Base-by-base conservation (phyloP, 208 protist species). In the Leishmania tarentolae region DNA sequence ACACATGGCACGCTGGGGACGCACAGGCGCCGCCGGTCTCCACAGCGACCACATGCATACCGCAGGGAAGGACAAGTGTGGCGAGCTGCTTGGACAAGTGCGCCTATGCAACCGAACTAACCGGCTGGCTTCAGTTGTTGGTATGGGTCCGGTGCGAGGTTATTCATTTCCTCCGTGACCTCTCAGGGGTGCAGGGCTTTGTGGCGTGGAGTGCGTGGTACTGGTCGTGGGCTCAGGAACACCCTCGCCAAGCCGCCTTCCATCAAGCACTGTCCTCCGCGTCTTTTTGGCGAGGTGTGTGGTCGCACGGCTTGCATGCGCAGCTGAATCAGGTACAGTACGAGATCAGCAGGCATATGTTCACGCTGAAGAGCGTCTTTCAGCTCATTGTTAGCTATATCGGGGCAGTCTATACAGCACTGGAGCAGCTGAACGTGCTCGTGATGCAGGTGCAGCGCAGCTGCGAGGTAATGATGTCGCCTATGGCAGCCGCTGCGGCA, bases 201-300 rank as follows among this genome's bases (percentile, higher is more conserved):
- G 81, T 93, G 7, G 85, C 92, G 35, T 94, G 90, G 88, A 87
- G 91, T 76, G 79, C 86, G 42, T 91, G 82, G 83, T 95, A 94
- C 87, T 94, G 92, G 90, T 91, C 88, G 0, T 95, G 90, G 89
- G 92, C 90, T 31, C 85, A 92, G 80, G 80, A 88, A 46, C 87
- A 94, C 76, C 74, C 78, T 5, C 73, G 77, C 5, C 76, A 88
- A 75, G 85, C 90, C 31, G 78, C 87, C 24, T 75, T 92, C 7
- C 87, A 94, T 81, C 80, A 85, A 46, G 85, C 84, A 7, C 84
- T 95, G 37, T 77, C 80, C 35, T 90, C 81, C 52, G 44, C 37
- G 17, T 73, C 69, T 66, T 92, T 90, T 76, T 95, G 90, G 86
- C 57, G 76, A 17, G 80, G 86, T 3, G 3, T 90, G 31, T 88